phyloP scores from a whole-genome alignment of 345 rosid genomes.

The Gossypium bickii region DNA sequence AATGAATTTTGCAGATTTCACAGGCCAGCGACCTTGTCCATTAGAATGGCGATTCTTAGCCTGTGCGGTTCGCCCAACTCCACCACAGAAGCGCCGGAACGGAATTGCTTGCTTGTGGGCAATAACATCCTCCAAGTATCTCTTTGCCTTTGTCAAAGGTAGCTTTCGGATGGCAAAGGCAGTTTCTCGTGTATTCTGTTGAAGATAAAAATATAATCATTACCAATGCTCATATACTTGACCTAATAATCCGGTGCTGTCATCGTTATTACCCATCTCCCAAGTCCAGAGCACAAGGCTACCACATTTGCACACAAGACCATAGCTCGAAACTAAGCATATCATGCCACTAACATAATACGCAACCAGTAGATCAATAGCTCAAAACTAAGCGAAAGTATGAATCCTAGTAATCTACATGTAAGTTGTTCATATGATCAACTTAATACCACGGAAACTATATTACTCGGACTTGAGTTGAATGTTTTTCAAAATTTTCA shows the following conservation, averaged over 20 bases:
- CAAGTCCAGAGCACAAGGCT: not conserved
- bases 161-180: slow-evolving; percentile 57
- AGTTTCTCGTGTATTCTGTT: slow-evolving; percentile 71
- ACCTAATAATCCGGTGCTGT: not conserved
- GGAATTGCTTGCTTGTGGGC: slow-evolving; percentile 82
- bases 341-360: not conserved
- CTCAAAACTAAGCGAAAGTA: too few relatives aligned
- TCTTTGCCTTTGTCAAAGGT: slow-evolving; percentile 61
- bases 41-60: slow-evolving; percentile 77
- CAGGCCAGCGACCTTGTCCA: slow-evolving; percentile 52
- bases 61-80: slow-evolving; percentile 77
- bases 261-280: not conserved
- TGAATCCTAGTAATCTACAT: too few relatives aligned
- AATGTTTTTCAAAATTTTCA: too few relatives aligned
- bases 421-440: too few relatives aligned
- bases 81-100: slow-evolving; percentile 67
- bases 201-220: not conserved
- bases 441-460: too few relatives aligned
- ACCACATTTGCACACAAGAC: not conserved
- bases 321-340: not conserved
- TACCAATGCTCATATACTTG: not conserved
- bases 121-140: slow-evolving; percentile 73
- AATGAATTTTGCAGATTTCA: too few relatives aligned
- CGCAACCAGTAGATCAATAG: too few relatives aligned
- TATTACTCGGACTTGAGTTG: too few relatives aligned